These are phyloP conservation scores for Phialophora chinensis DNA, from an alignment of 2,329 filamentous ascomycete species.

Conservation along the genomic window DNA sequence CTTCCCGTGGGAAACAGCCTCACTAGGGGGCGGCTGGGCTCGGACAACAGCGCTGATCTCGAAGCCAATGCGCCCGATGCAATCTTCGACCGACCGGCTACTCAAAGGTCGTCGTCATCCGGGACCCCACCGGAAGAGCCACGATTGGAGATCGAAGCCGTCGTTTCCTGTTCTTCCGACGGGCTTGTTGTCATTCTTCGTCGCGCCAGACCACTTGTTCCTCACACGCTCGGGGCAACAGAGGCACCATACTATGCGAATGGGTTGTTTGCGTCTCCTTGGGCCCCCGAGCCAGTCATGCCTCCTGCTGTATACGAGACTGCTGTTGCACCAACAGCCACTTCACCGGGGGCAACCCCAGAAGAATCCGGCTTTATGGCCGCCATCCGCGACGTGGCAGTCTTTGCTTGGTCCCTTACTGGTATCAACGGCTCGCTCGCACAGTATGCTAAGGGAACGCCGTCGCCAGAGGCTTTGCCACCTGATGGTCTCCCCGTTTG, in stretches of 20 bases:
- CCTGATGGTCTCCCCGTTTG: slow-evolving; percentile 66
- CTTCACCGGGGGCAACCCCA: slow-evolving; percentile 48
- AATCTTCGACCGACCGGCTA: slow-evolving; percentile 51
- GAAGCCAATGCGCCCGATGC: slow-evolving; percentile 48
- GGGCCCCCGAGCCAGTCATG: slow-evolving; percentile 71
- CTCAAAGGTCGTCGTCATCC: slow-evolving; percentile 36
- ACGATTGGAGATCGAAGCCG: slow-evolving; percentile 78
- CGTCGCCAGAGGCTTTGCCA: slow-evolving; percentile 68
- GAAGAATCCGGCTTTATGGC: slow-evolving; percentile 67
- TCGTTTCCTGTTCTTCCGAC: slow-evolving; percentile 90
- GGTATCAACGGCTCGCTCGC: slow-evolving; percentile 80
- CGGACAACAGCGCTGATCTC: slow-evolving; percentile 53
- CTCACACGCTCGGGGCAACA: slow-evolving; percentile 59
- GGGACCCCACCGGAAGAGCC: slow-evolving; percentile 25
- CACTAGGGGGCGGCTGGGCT: slow-evolving; percentile 37
- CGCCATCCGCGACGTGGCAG: slow-evolving; percentile 80
- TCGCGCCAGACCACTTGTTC: slow-evolving; percentile 73
- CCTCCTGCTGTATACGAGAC: slow-evolving; percentile 36
- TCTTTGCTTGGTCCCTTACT: slow-evolving; percentile 84
- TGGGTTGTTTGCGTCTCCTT: slow-evolving; percentile 79
- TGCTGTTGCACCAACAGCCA: slow-evolving; percentile 43
- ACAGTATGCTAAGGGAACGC: slow-evolving; percentile 66
- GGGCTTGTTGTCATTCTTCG: slow-evolving; percentile 82
- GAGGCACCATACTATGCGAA: slow-evolving; percentile 56
- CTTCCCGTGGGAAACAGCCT: not conserved